Evolutionary conservation across 495 filamentous ascomycete genomes (phyloP), one percentile per base, ranked within the genome.

Genomic region (Parachaetomium inaequale): DNA sequence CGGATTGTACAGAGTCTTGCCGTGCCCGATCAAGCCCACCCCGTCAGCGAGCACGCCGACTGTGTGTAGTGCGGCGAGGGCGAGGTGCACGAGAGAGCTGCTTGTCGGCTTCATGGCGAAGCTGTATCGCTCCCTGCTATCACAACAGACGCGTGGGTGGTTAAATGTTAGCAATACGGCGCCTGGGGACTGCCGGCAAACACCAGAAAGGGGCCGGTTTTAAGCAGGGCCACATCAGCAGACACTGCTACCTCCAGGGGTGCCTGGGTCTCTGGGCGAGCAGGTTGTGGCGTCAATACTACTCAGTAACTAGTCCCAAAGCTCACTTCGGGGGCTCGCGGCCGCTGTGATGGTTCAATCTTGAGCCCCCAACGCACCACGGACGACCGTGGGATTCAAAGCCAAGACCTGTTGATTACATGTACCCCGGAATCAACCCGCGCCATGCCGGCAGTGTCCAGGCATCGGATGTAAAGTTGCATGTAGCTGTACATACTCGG

Each of bases 1-100:
- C 21, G 64, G 64, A 49, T 59, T 49, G 50, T 66, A 66, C 14
- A 66, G 49, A 2, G 64, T 66, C 50, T 66, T 66, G 55, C 64
- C 64, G 42, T 47, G 21, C 10, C 59, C 59, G 59, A 66, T 55
- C 59, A 66, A 59, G 51, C 64, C 64, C 7, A 40, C 50, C 3
- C 64, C 64, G 60, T 66, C 64, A 23, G 25, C 64, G 40, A 59
- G 51, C 19, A 56, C 64, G 12, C 31, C 49, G n/a, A 45, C 38
- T 6, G 43, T 38, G 31, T 59, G 60, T 2, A 66, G 47, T 4
- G 43, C 56, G 36, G 21, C 28, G n/a, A 59, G 52, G 55, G 61
- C 54, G 6, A 12, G 15, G 40, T 26, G 3, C 3, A 32, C 1
- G 17, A 58, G 28, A 21, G 17, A 34, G 17, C 15, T 4, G 29